Evolutionary conservation across 2,329 filamentous ascomycete genomes (phyloP).

Genomic region (Byssothecium circinans): DNA sequence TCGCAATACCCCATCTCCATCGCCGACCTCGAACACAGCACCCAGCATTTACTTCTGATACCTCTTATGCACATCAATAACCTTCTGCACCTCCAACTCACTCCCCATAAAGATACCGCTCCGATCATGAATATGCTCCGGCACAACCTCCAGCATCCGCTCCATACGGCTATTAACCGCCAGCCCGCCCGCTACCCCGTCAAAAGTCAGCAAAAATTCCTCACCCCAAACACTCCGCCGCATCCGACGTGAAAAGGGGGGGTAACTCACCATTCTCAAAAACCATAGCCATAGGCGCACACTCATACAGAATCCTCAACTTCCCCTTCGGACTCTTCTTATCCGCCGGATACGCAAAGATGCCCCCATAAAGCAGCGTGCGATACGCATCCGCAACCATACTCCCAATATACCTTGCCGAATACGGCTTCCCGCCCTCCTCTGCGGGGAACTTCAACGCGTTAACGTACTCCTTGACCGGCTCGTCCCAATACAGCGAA

Average conservation of each 20-base stretch:
- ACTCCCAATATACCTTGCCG: conserved; percentile 89
- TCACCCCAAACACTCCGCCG: background rate
- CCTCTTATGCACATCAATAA: conserved; percentile 78
- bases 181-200: conserved; percentile 74
- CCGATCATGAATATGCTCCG: conserved; percentile 91
- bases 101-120: conserved; percentile 97
- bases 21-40: no score
- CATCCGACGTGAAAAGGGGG: no score
- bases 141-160: conserved; percentile 85
- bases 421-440: conserved; percentile 82
- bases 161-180: conserved; percentile 90
- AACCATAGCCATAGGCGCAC: conserved; percentile 97
- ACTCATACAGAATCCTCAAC: conserved; percentile 95
- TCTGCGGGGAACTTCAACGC: conserved; percentile 79
- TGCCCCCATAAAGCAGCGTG: conserved; percentile 90
- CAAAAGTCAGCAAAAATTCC: conserved; percentile 19
- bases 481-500: conserved; percentile 91
- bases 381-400: conserved; percentile 99
- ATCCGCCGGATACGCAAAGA: conserved; percentile 97
- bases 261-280: conserved; percentile 96
- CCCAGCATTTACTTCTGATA: conserved; percentile 43
- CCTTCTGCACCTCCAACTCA: conserved; percentile 92
- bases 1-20: no score
- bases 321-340: conserved; percentile 99
- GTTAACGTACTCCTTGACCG: conserved; percentile 84